Evolutionary conservation across 2,329 filamentous ascomycete species (phyloP).

Genomic region (Lecanoromycetidae sp.): DNA sequence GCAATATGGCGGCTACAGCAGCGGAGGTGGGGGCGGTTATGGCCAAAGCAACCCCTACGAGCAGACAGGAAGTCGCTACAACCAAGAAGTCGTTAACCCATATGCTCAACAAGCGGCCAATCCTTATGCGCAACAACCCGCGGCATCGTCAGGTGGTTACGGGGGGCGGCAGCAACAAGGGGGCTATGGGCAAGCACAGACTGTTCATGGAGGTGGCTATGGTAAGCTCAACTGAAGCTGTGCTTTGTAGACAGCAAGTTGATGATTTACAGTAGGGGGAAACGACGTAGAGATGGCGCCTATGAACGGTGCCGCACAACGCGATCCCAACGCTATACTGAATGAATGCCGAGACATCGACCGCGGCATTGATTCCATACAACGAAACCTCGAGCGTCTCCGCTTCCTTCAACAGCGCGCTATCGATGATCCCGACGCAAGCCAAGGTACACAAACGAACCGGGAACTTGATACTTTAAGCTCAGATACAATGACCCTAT

Average conservation of each 20-base stretch:
- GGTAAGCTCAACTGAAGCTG: constrained; percentile 16
- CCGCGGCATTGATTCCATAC: constrained; percentile 61
- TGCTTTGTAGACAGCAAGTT: not conserved
- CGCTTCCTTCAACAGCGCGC: constrained; percentile 58
- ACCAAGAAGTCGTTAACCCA: constrained; percentile 31
- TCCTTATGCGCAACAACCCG: constrained; percentile 23
- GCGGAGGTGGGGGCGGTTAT: constrained; percentile 24
- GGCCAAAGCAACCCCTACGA: constrained; percentile 33
- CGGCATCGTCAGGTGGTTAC: constrained; percentile 25
- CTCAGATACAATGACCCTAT: constrained; percentile 69
- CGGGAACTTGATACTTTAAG: constrained; percentile 61
- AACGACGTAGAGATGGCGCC: constrained; percentile 33
- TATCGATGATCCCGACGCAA: constrained; percentile 63
- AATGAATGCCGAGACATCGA: constrained; percentile 77
- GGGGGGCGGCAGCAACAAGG: constrained; percentile 21
- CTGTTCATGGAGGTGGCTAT: constrained; percentile 35
- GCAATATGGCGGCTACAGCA: constrained; percentile 11
- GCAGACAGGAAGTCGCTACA: constrained; percentile 22
- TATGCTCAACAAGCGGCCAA: constrained; percentile 33
- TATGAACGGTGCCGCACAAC: constrained; percentile 24
- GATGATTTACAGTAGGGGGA: constrained; percentile 17
- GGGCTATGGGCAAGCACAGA: constrained; percentile 31
- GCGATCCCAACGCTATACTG: constrained; percentile 64
- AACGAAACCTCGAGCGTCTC: constrained; percentile 59
- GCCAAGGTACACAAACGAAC: constrained; percentile 51